A percentile compares a stretch with the other conserved stretches of the same genome.
These are phyloP conservation scores for Acmispon strigosus DNA, from an alignment of 306 rosid species.

Conservation along the genomic window DNA sequence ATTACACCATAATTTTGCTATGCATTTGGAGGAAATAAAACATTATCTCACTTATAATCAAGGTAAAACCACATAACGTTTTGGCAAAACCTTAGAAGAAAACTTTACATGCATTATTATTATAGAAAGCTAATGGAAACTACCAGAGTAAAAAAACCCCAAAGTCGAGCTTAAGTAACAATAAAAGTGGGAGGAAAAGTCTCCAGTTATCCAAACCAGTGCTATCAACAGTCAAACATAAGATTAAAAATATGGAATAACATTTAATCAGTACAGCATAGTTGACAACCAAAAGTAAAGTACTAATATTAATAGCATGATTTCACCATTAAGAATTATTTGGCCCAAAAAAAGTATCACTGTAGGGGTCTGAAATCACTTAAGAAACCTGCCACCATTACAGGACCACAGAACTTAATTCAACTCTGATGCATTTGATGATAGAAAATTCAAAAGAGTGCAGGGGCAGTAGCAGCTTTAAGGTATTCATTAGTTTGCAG, in stretches of 20 bases:
- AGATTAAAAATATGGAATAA: not conserved
- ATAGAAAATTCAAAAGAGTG: not conserved
- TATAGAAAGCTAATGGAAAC: not conserved
- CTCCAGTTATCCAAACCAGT: not conserved
- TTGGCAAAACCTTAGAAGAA: not conserved
- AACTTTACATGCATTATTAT: not conserved
- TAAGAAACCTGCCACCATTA: constrained; percentile 1
- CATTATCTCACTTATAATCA: not conserved
- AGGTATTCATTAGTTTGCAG: not conserved
- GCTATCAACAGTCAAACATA: not conserved
- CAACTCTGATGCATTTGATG: too few species aligned
- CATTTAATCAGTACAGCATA: not conserved
- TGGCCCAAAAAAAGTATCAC: not conserved
- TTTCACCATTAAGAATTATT: not conserved
- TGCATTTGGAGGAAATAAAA: not conserved
- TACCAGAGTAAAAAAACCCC: not conserved
- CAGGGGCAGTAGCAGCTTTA: not conserved
- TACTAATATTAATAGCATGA: not conserved
- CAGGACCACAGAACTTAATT: not conserved
- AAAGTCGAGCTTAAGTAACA: not conserved
- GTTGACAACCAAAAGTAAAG: not conserved
- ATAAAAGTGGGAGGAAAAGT: not conserved
- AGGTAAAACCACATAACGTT: not conserved
- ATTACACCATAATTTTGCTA: not conserved
- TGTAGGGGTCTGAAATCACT: not conserved